These are phyloP conservation scores for Xylariomycetidae sp. DNA, from an alignment of 2,329 filamentous ascomycete genomes.

Conservation along the genomic window DNA sequence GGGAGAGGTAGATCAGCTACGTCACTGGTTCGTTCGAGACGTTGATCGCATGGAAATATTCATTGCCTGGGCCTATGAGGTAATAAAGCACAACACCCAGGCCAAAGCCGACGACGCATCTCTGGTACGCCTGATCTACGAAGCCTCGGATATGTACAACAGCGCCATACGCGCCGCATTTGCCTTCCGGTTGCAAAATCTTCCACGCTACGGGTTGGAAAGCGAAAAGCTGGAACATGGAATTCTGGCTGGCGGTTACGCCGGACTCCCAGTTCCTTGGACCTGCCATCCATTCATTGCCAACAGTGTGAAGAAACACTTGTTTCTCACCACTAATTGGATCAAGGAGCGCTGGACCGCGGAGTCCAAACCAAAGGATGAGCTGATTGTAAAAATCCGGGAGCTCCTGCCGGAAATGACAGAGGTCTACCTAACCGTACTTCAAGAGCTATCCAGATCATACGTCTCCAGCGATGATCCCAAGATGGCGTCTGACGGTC, in stretches of 20 bases:
- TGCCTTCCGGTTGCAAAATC: conserved; percentile 67
- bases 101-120: conserved; percentile 52
- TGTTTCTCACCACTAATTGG: conserved; percentile 55
- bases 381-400: conserved; percentile 41
- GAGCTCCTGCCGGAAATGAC: conserved; percentile 46
- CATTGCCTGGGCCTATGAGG: conserved; percentile 73
- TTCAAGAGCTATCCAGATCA: conserved; percentile 51
- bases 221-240: conserved; percentile 62
- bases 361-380: conserved; percentile 26
- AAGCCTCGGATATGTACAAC: conserved; percentile 63
- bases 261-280: conserved; percentile 76
- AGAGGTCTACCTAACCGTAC: conserved; percentile 50
- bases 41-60: conserved; percentile 68
- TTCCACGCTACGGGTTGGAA: conserved; percentile 67
- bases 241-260: conserved; percentile 59
- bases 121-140: conserved; percentile 54
- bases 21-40: conserved; percentile 83
- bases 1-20: conserved; percentile 72
- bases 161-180: conserved; percentile 66
- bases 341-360: conserved; percentile 40
- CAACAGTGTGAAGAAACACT: conserved; percentile 56
- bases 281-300: conserved; percentile 65
- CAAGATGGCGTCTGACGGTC: conserved; percentile 35
- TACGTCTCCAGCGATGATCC: conserved; percentile 40
- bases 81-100: conserved; percentile 67